Base-by-base conservation (phyloP, 208 protist species). In the Trypanosoma brucei region DNA sequence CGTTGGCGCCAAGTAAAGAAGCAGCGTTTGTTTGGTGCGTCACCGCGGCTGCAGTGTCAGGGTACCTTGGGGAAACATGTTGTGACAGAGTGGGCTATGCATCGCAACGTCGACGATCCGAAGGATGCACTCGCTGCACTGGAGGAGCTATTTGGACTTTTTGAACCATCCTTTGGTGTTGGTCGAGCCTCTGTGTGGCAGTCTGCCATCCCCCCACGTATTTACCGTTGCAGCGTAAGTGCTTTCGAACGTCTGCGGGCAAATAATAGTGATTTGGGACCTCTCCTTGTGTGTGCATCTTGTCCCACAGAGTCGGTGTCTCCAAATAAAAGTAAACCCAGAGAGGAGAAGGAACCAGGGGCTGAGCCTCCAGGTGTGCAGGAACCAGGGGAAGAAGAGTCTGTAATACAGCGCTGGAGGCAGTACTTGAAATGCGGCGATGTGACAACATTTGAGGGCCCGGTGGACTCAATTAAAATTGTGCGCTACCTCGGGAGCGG, bases 1-100 rank as follows among this genome's bases (percentile, higher is more conserved):
- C 50, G 70, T 46, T 55, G 79, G 51, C 55, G 67, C 55, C 69
- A 78, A 45, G 84, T 79, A 2, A 58, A 61, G 13, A 30, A 55
- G 42, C 65, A 82, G 48, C 76, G 73, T 2, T 77, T 94, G 38
- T 83, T 86, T 61, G 87, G 84, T 13, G 63, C 75, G 5, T 56
- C 68, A 6, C 38, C 55, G 46, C 39, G 54, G 54, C 49, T 84
- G 44, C 76, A 75, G 31, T 89, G 83, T 69, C 34, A 76, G 22
- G 76, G 78, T 4, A 52, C n/a, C 2, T 40, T 77, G 2, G 86
- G 86, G 39, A 46, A 70, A 52, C n/a, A 45, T 3, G 68, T 75
- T 6, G 67, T 75, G 50, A 30, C 70, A 31, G 64, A 61, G 35
- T 93, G 86, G 86, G 86, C 83, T 7, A 63, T 76, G 39, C 59